Evolutionary conservation across 768 basidiomycete species (phyloP), one percentile per base, ranked within the genome.

Genomic region (Phaeotremella skinneri): DNA sequence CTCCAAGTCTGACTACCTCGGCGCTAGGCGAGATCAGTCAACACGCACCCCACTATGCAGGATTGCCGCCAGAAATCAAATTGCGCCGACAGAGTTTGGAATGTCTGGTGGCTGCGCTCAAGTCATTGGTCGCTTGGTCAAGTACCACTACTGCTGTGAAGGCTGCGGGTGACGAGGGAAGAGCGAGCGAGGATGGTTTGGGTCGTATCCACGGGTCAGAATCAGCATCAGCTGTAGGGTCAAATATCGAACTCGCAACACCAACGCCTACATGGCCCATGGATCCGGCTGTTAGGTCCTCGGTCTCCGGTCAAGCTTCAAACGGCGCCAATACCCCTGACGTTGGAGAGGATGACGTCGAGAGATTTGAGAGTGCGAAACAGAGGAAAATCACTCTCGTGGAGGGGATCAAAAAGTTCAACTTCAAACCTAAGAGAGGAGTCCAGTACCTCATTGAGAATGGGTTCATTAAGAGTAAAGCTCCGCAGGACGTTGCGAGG

Each of bases 401-500:
- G 37, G 94, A 98, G 74, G 96, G 96, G 26, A 89, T 98, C 78
- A 92, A 88, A 77, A 91, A 91, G 78, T 99, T 99, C 79, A 97
- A 98, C 75, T 91, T 87, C 81, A 98, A 96, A 79, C 93, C 94
- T n/a, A 98, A 97, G 79, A 84, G 86, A 66, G 96, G 96, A 16
- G 82, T 98, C 51, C 82, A 88, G 79, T 97, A 90, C 75, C 81
- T 98, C 61, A 76, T 91, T 23, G 90, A 96, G 70, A 82, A 85
- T 34, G 93, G 92, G 11, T 91, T 96, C 74, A 91, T 99, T 60
- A 77, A 83, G 23, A 85, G 83, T 66, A 83, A 80, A 17, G 78
- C 82, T 3, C 89, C 96, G 1, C 78, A 82, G 50, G 88, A 90
- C 67, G 82, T 99, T 56, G 94, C 94, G 0, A 78, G 78, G 17